Evolutionary conservation across 2,329 filamentous ascomycete genomes (phyloP), one percentile per base, ranked within the genome.

Genomic region (Cryphonectria parasitica): DNA sequence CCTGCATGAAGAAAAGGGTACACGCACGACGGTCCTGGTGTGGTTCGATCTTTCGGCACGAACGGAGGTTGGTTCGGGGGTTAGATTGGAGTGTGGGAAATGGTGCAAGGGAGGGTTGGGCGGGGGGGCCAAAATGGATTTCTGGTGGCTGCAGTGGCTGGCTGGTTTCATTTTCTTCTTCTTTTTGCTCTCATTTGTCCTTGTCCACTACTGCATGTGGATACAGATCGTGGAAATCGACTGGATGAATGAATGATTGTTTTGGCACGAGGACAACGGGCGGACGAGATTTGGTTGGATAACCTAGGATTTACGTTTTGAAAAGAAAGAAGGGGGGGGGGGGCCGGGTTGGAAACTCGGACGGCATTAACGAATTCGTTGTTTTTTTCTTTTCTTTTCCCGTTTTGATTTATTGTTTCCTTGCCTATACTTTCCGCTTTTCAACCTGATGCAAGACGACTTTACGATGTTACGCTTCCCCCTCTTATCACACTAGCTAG

Each of bases 21-120:
- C 28, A 52, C 43, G 28, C 63, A 49, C 41, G 41, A 25, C 41
- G 43, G 63, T 64, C 63, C 63, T 64, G 43, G 28, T n/a, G 43
- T 49, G 36, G 36, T 25, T 45, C 41, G 61, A 64, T 31, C 25
- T 63, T 63, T 43, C 36, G 61, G 41, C 28, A 28, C n/a, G 61
- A n/a, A 61, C 58, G 34, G 31, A 36, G 6, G 58, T 36, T 19
- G 58, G 4, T 3, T 22, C 22, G 56, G 56, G 28, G 15, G 22
- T 10, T 31, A 13, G 31, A 1, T 34, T 34, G 11, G 15, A 8
- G 31, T 34, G 56, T 61, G 34, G 28, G 54, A 58, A 19, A 58
- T 61, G 1, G 10, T 39, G n/a, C 13, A n/a, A 17, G 36, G 39
- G 36, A 34, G 36, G 61, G 13, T n/a, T n/a, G n/a, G n/a, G n/a